A percentile compares a stretch with the other conserved stretches of the same genome.
Evolutionary conservation across 2,329 filamentous ascomycete species (phyloP).

Genomic region (Neopestalotiopsis rosae): DNA sequence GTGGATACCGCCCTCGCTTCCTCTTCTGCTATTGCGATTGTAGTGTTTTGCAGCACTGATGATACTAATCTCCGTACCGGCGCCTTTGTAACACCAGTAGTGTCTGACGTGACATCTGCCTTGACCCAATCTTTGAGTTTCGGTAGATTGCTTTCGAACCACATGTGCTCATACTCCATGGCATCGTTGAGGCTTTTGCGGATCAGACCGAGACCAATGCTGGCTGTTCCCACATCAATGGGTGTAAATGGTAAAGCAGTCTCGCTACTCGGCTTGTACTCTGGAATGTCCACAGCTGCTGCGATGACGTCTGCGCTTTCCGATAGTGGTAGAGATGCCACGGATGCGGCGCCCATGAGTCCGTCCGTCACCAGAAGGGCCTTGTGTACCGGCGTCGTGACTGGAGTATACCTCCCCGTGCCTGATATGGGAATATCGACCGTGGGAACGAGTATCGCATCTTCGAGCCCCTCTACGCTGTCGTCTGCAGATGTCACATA

Average conservation of each 20-base stretch:
- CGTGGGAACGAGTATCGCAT: constrained; percentile 75
- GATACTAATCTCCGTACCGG: constrained; percentile 70
- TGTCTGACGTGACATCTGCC: constrained; percentile 44
- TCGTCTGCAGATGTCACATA: constrained; percentile 50
- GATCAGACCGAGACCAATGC: constrained; percentile 68
- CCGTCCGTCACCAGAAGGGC: constrained; percentile 77
- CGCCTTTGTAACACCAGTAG: constrained; percentile 61
- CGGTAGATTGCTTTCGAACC: constrained; percentile 75
- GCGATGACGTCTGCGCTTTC: constrained; percentile 49
- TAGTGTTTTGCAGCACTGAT: constrained; percentile 66
- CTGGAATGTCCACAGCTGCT: constrained; percentile 63
- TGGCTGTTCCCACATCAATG: constrained; percentile 69
- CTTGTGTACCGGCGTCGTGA: constrained; percentile 85
- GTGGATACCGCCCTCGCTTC: constrained; percentile 45
- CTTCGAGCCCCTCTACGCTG: constrained; percentile 53
- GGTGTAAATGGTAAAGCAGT: constrained; percentile 52
- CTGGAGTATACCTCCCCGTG: constrained; percentile 67
- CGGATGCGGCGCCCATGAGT: constrained; percentile 67
- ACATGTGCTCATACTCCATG: constrained; percentile 73
- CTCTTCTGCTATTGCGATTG: constrained; percentile 55
- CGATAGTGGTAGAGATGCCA: constrained; percentile 48
- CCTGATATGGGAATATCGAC: constrained; percentile 72
- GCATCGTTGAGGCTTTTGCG: constrained; percentile 73
- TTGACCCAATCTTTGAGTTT: constrained; percentile 70
- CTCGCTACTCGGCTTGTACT: constrained; percentile 43